Conservation (phyloP, 176 grass and related monocot species). For the Otatea glauca region DNA sequence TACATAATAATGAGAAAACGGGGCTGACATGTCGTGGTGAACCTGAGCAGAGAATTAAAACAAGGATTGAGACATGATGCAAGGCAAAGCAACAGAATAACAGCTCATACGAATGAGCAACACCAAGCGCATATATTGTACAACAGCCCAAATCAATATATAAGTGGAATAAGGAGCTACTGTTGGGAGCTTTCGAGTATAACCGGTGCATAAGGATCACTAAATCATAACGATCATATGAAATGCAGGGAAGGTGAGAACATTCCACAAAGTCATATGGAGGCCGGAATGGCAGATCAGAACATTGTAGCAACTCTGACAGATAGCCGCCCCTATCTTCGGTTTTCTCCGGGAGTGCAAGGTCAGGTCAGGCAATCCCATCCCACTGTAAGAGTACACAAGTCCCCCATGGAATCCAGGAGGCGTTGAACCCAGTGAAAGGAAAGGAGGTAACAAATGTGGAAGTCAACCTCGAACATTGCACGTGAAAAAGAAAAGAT, state of each 20-base stretch:
- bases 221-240: neutral
- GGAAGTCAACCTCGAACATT: too few relatives aligned
- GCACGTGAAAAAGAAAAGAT: too few relatives aligned
- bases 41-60: constrained; percentile 55
- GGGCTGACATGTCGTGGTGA: constrained; percentile 89
- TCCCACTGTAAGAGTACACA: too few relatives aligned
- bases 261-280: neutral
- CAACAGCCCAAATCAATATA: neutral
- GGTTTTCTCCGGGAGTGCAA: too few relatives aligned
- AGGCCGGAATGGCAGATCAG: neutral
- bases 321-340: too few relatives aligned
- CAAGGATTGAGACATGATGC: neutral
- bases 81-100: neutral
- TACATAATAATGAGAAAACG: constrained; percentile 84
- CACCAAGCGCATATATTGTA: neutral
- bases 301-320: neutral
- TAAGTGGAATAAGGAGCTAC: neutral
- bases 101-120: neutral
- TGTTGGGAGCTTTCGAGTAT: neutral
- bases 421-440: too few relatives aligned
- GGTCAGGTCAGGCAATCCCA: too few relatives aligned
- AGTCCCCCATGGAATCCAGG: too few relatives aligned
- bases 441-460: too few relatives aligned
- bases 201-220: neutral
- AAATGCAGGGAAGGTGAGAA: neutral